phyloP scores from a whole-genome alignment of 768 basidiomycete genomes.

The Amanita exitialis region DNA sequence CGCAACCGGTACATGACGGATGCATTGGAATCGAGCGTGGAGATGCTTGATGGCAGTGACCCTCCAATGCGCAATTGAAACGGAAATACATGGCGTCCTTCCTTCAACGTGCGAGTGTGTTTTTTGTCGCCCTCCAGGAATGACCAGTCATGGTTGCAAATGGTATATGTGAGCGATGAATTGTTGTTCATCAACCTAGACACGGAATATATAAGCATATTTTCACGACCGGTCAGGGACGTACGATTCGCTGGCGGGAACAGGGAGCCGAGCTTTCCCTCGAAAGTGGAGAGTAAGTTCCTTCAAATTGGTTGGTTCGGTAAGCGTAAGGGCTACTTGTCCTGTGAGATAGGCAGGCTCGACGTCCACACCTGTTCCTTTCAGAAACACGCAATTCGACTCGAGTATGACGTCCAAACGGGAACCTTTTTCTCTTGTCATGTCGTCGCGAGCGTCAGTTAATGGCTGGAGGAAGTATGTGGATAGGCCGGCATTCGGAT shows the following conservation, averaged over 20 bases:
- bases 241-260: slow-evolving; percentile 46
- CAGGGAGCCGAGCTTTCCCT: slow-evolving; percentile 72
- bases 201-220: slow-evolving; percentile 2
- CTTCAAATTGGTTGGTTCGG: slow-evolving; percentile 75
- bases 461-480: not conserved
- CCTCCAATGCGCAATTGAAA: slow-evolving; percentile 85
- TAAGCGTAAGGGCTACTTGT: slow-evolving; percentile 67
- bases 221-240: not conserved
- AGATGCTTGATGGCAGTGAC: slow-evolving; percentile 70
- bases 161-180: slow-evolving; percentile 42
- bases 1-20: slow-evolving; percentile 83
- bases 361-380: slow-evolving; percentile 75
- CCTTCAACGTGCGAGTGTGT: slow-evolving; percentile 84
- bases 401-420: slow-evolving; percentile 71
- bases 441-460: slow-evolving; percentile 18
- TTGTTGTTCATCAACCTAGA: slow-evolving; percentile 32
- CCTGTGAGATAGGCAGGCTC: slow-evolving; percentile 79
- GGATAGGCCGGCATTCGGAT: not conserved
- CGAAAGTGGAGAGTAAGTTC: slow-evolving; percentile 78
- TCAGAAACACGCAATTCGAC: slow-evolving; percentile 57
- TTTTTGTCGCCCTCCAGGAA: slow-evolving; percentile 80
- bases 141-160: slow-evolving; percentile 85
- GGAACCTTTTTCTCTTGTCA: slow-evolving; percentile 36
- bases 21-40: slow-evolving; percentile 45
- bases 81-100: slow-evolving; percentile 89